Percentiles rank a stretch among this genome's conserved stretches.
Conservation (phyloP, 805 yeast species). For the Yamadazyma philogaea region DNA sequence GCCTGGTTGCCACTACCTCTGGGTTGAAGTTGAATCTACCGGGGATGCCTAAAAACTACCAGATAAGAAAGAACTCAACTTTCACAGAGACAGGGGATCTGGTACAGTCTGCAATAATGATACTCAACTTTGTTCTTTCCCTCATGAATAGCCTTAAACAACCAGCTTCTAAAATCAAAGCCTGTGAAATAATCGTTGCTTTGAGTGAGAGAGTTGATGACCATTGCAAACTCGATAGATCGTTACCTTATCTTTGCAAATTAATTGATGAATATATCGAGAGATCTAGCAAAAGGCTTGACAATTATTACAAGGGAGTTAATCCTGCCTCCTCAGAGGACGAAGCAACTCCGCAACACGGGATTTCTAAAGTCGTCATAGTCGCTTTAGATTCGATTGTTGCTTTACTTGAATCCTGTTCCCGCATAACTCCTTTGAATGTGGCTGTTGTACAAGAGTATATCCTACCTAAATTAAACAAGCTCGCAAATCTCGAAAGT, state of each 20-base stretch:
- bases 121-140: constrained; percentile 57
- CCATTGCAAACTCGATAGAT: constrained; percentile 80
- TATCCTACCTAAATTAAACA: constrained; percentile 61
- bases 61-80: constrained; percentile 27
- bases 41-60: constrained; percentile 47
- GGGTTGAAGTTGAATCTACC: constrained; percentile 43
- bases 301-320: constrained; percentile 3
- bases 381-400: constrained; percentile 64
- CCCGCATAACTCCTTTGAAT: constrained; percentile 69
- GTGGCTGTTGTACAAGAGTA: constrained; percentile 78
- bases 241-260: constrained; percentile 75
- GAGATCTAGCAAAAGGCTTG: constrained; percentile 2
- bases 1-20: constrained; percentile 1
- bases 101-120: constrained; percentile 52
- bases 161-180: constrained; percentile 59
- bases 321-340: not conserved
- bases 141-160: constrained; percentile 58
- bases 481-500: constrained; percentile 11
- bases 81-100: constrained; percentile 13
- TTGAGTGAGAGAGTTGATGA: constrained; percentile 76
- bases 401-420: constrained; percentile 62
- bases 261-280: constrained; percentile 57
- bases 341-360: not conserved
- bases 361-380: constrained; percentile 59
- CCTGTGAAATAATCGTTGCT: constrained; percentile 72